Conservation (phyloP, 176 grass and related monocot genomes). For the Phoenix dactylifera region DNA sequence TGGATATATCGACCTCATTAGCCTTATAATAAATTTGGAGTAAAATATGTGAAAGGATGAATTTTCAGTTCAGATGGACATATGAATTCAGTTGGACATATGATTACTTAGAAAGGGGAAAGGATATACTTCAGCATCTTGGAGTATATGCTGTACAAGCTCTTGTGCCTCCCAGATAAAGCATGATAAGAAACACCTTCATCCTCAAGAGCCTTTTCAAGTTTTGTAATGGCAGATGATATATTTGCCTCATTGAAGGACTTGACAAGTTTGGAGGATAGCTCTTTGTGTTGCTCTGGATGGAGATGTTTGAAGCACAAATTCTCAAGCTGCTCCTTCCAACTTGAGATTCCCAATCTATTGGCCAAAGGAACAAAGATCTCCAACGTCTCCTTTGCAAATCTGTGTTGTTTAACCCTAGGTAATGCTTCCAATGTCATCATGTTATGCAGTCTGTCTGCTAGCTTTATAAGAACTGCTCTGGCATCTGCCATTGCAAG, state of each 20-base stretch:
- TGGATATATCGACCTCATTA: neutral
- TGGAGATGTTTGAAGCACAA: constrained; percentile 51
- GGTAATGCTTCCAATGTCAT: constrained; percentile 43
- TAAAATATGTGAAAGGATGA: too few relatives aligned
- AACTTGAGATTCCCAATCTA: constrained; percentile 53
- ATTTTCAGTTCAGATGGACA: too few relatives aligned
- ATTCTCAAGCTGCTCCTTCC: constrained; percentile 61
- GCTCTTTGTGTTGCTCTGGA: constrained; percentile 40
- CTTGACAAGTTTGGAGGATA: constrained; percentile 9
- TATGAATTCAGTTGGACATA: too few relatives aligned
- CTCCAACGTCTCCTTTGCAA: constrained; percentile 55
- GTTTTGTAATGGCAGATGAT: constrained; percentile 1
- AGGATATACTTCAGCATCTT: constrained; percentile 36
- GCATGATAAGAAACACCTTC: constrained; percentile 14
- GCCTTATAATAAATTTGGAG: neutral
- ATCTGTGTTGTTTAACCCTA: constrained; percentile 38
- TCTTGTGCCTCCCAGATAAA: constrained; percentile 38
- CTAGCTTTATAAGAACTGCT: constrained; percentile 57
- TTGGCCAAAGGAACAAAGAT: constrained; percentile 65
- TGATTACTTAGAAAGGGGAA: neutral
- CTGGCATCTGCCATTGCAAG: constrained; percentile 29
- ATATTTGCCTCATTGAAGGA: constrained; percentile 18
- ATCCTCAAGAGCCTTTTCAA: constrained; percentile 15
- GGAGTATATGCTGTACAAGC: constrained; percentile 39
- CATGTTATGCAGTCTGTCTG: constrained; percentile 69